These are phyloP conservation scores for Mycena albidolilacea DNA, from an alignment of 768 basidiomycete species.

Conservation along the genomic window DNA sequence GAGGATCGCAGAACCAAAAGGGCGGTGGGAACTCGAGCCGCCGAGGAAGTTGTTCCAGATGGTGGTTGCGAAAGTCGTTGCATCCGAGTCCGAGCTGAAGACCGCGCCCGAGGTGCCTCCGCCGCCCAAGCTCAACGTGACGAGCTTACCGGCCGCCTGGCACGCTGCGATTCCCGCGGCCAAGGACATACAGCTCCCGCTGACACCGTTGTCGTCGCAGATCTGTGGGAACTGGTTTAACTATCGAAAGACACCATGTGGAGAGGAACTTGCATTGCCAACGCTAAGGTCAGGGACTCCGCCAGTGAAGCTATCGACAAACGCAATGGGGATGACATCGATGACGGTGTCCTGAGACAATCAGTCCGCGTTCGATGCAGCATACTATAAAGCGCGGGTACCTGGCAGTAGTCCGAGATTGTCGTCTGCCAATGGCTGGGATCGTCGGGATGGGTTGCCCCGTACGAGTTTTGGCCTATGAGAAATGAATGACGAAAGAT, in stretches of 20 bases:
- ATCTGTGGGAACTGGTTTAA: not conserved
- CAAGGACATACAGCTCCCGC: not conserved
- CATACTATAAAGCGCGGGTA: no score
- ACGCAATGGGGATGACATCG: conserved; percentile 7
- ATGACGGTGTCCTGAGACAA: no score
- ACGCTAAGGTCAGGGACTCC: not conserved
- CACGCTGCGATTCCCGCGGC: no score
- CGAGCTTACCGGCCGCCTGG: no score
- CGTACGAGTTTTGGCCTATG: no score
- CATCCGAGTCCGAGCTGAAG: not conserved
- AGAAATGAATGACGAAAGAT: no score
- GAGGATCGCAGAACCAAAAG: not conserved
- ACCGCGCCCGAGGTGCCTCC: no score
- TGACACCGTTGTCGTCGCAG: not conserved
- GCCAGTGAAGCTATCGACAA: conserved; percentile 1
- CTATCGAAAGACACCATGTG: not conserved
- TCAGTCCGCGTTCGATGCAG: no score
- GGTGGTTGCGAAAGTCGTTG: not conserved
- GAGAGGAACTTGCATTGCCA: not conserved
- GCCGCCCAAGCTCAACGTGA: no score
- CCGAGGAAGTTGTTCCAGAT: not conserved
- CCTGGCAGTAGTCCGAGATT: no score
- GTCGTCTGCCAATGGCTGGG: no score
- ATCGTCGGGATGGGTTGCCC: no score
- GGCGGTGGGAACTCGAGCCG: not conserved